Percentiles rank a stretch among this genome's conserved stretches.
Evolutionary conservation across 2,329 filamentous ascomycete species (phyloP).

Genomic region (Alternaria viburni): DNA sequence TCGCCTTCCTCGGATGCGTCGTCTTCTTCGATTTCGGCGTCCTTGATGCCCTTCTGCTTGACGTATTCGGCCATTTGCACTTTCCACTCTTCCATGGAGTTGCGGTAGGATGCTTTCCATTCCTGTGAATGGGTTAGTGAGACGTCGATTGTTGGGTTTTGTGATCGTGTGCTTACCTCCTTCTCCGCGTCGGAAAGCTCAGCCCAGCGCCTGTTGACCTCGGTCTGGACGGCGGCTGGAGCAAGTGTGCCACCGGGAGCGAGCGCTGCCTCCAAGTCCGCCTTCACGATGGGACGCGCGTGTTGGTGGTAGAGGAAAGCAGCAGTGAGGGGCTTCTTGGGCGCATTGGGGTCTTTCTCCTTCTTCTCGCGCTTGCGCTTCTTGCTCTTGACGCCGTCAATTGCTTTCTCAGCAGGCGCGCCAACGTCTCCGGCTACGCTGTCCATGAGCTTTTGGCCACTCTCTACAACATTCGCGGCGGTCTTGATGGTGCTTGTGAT

Average conservation of each 20-base stretch:
- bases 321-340: slow-evolving; percentile 90
- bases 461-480: slow-evolving; percentile 38
- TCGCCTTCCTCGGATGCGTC: slow-evolving; percentile 31
- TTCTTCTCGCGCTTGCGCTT: slow-evolving; percentile 88
- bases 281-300: slow-evolving; percentile 80
- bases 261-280: slow-evolving; percentile 58
- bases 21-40: slow-evolving; percentile 52
- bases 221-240: slow-evolving; percentile 86
- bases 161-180: slow-evolving; percentile 54
- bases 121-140: slow-evolving; percentile 23
- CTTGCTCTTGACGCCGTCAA: slow-evolving; percentile 40
- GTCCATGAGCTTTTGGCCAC: slow-evolving; percentile 30
- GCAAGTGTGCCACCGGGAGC: slow-evolving; percentile 72
- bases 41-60: slow-evolving; percentile 50
- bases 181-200: slow-evolving; percentile 78
- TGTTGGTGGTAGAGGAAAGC: slow-evolving; percentile 96
- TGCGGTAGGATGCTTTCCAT: slow-evolving; percentile 59
- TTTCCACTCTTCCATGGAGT: slow-evolving; percentile 61
- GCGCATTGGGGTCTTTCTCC: slow-evolving; percentile 81
- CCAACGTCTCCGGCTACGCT: slow-evolving; percentile 26
- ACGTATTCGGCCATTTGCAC: slow-evolving; percentile 63
- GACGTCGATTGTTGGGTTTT: background rate
- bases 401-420: slow-evolving; percentile 14
- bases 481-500: slow-evolving; percentile 31
- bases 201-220: slow-evolving; percentile 86